Percentiles rank a stretch among this genome's conserved stretches.
phyloP scores from a whole-genome alignment of 169 alveolate species.

The Plasmodium relictum region DNA sequence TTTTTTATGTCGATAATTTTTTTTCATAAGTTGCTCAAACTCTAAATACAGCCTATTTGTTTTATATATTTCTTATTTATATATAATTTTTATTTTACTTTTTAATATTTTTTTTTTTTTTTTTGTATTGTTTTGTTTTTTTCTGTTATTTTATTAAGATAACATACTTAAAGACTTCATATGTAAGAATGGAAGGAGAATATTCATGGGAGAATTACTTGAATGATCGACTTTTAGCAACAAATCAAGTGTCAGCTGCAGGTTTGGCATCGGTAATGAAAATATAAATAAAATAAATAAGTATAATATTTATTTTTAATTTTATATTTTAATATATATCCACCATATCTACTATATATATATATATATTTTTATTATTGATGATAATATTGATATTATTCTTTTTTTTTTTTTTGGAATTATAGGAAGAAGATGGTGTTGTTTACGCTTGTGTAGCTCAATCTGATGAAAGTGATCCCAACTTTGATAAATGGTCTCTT shows the following conservation, averaged over 20 bases:
- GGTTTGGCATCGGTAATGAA: slow-evolving; percentile 67
- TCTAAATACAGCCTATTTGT: too few relatives aligned
- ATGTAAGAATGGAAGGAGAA: slow-evolving; percentile 53
- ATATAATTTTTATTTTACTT: neutral
- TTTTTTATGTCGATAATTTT: too few relatives aligned
- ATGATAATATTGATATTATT: neutral
- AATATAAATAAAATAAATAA: neutral
- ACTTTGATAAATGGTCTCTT: slow-evolving; percentile 66
- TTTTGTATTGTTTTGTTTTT: neutral
- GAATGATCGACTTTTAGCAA: slow-evolving; percentile 64
- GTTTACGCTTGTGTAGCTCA: slow-evolving; percentile 70
- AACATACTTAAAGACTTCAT: neutral
- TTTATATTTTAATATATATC: neutral
- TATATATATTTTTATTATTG: neutral
- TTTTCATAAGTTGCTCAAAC: too few relatives aligned
- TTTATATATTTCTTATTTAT: too few relatives aligned
- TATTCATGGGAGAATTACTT: slow-evolving; percentile 68
- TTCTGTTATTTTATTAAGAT: neutral
- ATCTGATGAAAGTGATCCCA: slow-evolving; percentile 49
- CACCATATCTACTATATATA: slow-evolving; percentile 1
- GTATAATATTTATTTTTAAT: neutral
- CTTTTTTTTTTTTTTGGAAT: neutral
- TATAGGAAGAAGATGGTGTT: slow-evolving; percentile 69
- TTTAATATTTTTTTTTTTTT: neutral
- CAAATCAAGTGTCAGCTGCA: slow-evolving; percentile 70